A percentile compares a stretch with the other conserved stretches of the same genome.
phyloP scores from a whole-genome alignment of 2,329 filamentous ascomycete genomes.

The Alternaria incomplexa region DNA sequence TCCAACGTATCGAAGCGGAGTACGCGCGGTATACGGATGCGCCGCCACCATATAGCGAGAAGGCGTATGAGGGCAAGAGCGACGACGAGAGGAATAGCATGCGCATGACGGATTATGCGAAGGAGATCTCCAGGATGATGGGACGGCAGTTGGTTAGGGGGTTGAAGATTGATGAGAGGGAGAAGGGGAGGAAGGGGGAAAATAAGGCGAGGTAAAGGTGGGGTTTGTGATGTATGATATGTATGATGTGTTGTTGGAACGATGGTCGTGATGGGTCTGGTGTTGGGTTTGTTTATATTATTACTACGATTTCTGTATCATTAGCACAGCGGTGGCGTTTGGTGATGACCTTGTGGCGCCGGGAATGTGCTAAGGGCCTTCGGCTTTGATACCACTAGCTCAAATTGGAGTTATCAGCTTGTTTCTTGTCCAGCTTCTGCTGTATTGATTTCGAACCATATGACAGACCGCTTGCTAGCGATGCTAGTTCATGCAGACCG shows the following conservation, averaged over 20 bases:
- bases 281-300: slow-evolving; percentile 2
- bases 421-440: neutral
- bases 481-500: accelerated
- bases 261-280: neutral
- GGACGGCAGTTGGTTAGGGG: slow-evolving; percentile 30
- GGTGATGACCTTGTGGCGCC: neutral
- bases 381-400: neutral
- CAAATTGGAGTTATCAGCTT: neutral
- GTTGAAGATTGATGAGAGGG: slow-evolving; percentile 22
- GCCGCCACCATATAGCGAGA: slow-evolving; percentile 27
- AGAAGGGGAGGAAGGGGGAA: slow-evolving; percentile 1
- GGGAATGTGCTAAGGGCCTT: neutral
- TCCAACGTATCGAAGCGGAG: slow-evolving; percentile 21
- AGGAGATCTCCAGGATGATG: slow-evolving; percentile 37
- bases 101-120: slow-evolving; percentile 33
- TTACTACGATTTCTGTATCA: neutral
- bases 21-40: slow-evolving; percentile 28
- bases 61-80: slow-evolving; percentile 31
- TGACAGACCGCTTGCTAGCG: neutral
- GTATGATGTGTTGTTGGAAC: neutral
- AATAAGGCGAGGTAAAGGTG: neutral
- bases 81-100: slow-evolving; percentile 29
- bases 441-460: neutral
- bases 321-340: slow-evolving; percentile 7
- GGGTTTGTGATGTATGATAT: neutral